These are phyloP conservation scores for Lenwebbia sp. DNA, from an alignment of 345 rosid genomes.

Conservation along the genomic window DNA sequence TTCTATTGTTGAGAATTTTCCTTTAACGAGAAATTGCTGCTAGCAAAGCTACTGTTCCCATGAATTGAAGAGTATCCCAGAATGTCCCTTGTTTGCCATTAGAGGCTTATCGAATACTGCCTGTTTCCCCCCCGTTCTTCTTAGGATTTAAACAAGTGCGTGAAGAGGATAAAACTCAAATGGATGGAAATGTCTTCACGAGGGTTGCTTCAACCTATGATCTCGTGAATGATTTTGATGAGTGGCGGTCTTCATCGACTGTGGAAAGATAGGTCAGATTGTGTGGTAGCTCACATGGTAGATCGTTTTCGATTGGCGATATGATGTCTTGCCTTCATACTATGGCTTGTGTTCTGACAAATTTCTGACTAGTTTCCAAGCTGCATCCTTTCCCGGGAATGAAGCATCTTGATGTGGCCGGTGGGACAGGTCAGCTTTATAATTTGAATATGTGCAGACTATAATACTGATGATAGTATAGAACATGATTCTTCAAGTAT, in stretches of 20 bases:
- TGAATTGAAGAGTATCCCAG: not conserved
- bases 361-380: conserved; percentile 65
- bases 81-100: not conserved
- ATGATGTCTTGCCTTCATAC: not conserved
- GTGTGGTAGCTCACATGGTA: not conserved
- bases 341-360: not conserved
- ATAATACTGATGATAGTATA: not conserved
- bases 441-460: not conserved
- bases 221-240: conserved; percentile 96
- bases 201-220: conserved; percentile 89
- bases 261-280: conserved; percentile 86
- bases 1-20: not conserved
- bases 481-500: not conserved
- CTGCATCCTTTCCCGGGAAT: conserved; percentile 88
- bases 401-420: conserved; percentile 98
- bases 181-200: conserved; percentile 83
- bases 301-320: not conserved
- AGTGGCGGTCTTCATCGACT: conserved; percentile 85
- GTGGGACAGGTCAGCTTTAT: conserved; percentile 62
- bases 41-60: not conserved
- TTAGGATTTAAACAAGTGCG: conserved; percentile 76
- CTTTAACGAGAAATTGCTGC: not conserved
- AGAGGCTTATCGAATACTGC: not conserved
- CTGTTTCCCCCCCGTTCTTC: not conserved
- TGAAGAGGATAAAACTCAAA: conserved; percentile 75